Evolutionary conservation across 73 alveolate species (phyloP).

Genomic region (Durusdinium trenchii): DNA sequence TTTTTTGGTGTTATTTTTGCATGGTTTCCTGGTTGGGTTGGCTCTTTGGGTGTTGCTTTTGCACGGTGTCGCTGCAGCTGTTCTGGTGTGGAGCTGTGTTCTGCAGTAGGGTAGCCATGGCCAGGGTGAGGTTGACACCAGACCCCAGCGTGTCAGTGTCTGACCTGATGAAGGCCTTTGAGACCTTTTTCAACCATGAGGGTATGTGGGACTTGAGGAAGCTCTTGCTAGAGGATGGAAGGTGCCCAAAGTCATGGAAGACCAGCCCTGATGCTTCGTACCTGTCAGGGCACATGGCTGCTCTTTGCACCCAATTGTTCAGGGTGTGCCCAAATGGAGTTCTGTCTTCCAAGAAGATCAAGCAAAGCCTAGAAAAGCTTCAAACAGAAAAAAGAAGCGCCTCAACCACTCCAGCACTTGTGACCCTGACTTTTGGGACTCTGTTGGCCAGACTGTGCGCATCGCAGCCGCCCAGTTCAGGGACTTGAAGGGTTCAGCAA

Average conservation of each 20-base stretch:
- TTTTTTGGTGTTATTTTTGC: neutral
- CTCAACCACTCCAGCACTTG: neutral
- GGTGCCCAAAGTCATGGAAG: neutral
- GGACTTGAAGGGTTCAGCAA: neutral
- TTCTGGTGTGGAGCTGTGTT: neutral
- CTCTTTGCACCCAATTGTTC: neutral
- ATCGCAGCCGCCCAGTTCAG: neutral
- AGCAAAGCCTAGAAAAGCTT: neutral
- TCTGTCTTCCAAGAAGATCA: neutral
- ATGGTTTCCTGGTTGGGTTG: neutral
- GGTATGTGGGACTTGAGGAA: neutral
- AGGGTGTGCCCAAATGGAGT: neutral
- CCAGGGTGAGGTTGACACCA: neutral
- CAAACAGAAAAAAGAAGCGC: neutral
- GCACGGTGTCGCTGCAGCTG: neutral
- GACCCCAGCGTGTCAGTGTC: neutral
- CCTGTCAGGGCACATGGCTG: neutral
- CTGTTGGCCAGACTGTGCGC: neutral
- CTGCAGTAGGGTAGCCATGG: neutral
- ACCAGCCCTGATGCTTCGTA: neutral
- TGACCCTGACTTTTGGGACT: neutral
- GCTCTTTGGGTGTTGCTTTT: neutral
- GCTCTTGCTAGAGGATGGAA: neutral
- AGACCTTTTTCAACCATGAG: neutral
- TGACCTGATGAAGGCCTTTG: neutral